These are phyloP conservation scores for Pneumocystis murina DNA, from an alignment of 1,139 yeast genomes.

Conservation along the genomic window DNA sequence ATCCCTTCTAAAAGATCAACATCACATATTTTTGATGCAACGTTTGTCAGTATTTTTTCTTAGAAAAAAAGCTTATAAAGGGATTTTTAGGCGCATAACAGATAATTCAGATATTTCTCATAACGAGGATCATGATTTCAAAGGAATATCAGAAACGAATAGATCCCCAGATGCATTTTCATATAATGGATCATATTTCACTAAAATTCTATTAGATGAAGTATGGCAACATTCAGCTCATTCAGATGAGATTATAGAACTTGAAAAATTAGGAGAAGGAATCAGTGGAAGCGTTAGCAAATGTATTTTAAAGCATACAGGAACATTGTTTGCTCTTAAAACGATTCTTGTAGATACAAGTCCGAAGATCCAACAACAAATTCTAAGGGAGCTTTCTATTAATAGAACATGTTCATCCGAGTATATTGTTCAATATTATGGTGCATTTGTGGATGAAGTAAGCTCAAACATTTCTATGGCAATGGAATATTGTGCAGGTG, in stretches of 20 bases:
- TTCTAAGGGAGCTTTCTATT: slow-evolving; percentile 75
- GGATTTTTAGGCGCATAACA: background rate
- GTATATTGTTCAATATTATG: slow-evolving; percentile 79
- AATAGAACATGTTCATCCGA: slow-evolving; percentile 70
- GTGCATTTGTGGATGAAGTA: slow-evolving; percentile 68
- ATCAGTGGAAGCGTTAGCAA: slow-evolving; percentile 7
- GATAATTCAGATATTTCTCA: background rate
- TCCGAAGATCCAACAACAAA: slow-evolving; percentile 65
- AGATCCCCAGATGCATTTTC: background rate
- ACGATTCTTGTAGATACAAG: slow-evolving; percentile 67
- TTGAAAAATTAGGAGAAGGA: slow-evolving; percentile 7
- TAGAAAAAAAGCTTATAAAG: background rate
- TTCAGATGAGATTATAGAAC: background rate
- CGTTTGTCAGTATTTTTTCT: background rate
- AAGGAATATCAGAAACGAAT: background rate
- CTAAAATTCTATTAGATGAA: background rate
- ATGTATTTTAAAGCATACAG: slow-evolving; percentile 2
- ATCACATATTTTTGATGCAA: background rate
- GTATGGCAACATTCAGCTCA: background rate
- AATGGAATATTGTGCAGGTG: slow-evolving; percentile 95
- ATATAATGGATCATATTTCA: background rate
- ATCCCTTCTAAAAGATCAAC: background rate
- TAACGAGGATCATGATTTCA: background rate
- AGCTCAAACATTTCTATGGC: slow-evolving; percentile 73
- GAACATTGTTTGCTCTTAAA: slow-evolving; percentile 21